Evolutionary conservation across 1,284 basidiomycete genomes (phyloP), one percentile per base, ranked within the genome.

Genomic region (Ustilago esculenta): DNA sequence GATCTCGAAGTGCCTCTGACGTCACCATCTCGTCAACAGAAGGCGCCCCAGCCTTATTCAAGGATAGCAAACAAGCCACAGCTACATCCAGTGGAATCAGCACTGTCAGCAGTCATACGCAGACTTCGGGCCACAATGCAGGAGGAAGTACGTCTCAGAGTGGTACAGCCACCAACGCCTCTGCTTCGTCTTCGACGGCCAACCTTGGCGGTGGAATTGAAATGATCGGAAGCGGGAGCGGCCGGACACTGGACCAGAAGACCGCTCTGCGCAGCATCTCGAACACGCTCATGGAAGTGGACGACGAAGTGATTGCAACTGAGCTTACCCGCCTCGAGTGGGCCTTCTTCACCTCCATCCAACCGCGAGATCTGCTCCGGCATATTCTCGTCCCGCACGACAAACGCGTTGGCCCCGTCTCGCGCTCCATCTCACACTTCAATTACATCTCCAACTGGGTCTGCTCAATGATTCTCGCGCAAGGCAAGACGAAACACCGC

Each of bases 371-470:
- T 42, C 48, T 77, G 40, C 55, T 79, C 11, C 68, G 76, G 10
- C 76, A 79, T 52, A 74, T 76, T 18, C 67, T 79, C 3, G 73
- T 77, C 1, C 60, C 70, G 5, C 49, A 70, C 36, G 53, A 69
- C 11, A 54, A 65, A 17, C 68, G 76, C 20, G 61, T 72, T 21
- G 75, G 75, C 0, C 72, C 75, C 2, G 75, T 77, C 7, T 47
- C 75, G n/a, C 58, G 64, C 9, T 71, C 64, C 24, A 79, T 79
- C 27, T 71, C 65, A 15, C 76, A 79, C 58, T 79, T 79, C 49
- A 79, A 79, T 54, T 79, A 79, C 59, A 63, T 77, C 41, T 76
- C 73, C 17, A 63, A 59, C 43, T 79, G 76, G 76, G 73, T 79
- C 3, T 75, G 71, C 41, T 69, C 73, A 15, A 76, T 79, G 73